Percentiles rank a stretch among this genome's conserved stretches.
phyloP scores from a whole-genome alignment of 2,329 filamentous ascomycete species.

The Fusarium guadeloupense region DNA sequence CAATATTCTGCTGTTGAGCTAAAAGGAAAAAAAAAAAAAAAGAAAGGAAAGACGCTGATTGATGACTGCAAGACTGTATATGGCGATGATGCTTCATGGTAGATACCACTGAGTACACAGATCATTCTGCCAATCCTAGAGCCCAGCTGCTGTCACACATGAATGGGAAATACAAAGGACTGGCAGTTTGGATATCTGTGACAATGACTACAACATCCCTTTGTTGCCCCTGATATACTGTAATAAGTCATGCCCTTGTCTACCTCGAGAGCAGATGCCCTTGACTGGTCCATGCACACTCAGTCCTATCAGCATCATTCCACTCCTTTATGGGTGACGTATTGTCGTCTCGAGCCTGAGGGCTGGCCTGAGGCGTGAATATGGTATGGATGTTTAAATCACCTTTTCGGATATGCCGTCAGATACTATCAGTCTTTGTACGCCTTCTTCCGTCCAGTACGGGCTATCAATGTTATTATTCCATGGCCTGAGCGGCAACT shows the following conservation, averaged over 20 bases:
- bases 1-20: not conserved
- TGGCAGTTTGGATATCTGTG: not conserved
- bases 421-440: not conserved
- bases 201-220: not conserved
- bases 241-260: slow-evolving; percentile 18
- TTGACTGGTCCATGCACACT: slow-evolving; percentile 22
- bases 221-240: slow-evolving; percentile 17
- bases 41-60: not conserved
- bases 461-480: not conserved
- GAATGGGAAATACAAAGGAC: slow-evolving; percentile 1
- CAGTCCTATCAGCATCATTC: slow-evolving; percentile 10
- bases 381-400: slow-evolving; percentile 12
- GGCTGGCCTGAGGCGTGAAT: slow-evolving; percentile 2
- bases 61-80: not conserved
- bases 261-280: slow-evolving; percentile 15
- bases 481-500: slow-evolving; percentile 9
- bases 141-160: not conserved
- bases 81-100: too few species aligned
- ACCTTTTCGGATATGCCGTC: slow-evolving; percentile 1
- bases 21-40: not conserved
- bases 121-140: not conserved
- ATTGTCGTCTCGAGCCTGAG: slow-evolving; percentile 12
- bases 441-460: not conserved
- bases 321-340: slow-evolving; percentile 19
- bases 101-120: not conserved